Evolutionary conservation across 2,329 filamentous ascomycete species (phyloP).

Genomic region (Talaromyces atroroseus): DNA sequence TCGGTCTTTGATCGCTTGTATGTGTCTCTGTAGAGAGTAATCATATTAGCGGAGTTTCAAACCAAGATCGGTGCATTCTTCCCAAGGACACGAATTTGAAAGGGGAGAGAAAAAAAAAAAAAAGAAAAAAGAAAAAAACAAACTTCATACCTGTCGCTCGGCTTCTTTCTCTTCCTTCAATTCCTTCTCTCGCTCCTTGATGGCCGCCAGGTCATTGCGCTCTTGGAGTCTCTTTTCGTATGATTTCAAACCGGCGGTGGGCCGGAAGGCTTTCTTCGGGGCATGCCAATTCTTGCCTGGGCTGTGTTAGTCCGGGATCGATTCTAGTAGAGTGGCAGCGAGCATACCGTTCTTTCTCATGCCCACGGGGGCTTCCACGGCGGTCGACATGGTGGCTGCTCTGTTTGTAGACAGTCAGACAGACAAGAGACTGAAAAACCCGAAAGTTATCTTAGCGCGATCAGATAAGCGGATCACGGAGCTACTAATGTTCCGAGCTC

Average conservation of each 20-base stretch:
- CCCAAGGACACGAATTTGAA: too few relatives aligned
- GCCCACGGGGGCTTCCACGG: slow-evolving; percentile 45
- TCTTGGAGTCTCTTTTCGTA: slow-evolving; percentile 71
- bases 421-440: background rate
- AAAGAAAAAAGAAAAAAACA: too few relatives aligned
- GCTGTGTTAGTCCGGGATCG: background rate
- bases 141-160: slow-evolving; percentile 74
- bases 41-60: too few relatives aligned
- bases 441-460: slow-evolving; percentile 34
- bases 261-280: slow-evolving; percentile 78
- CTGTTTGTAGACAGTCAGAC: background rate
- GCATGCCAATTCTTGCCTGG: slow-evolving; percentile 93
- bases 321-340: slow-evolving; percentile 5
- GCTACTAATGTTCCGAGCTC: slow-evolving; percentile 13
- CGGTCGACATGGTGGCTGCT: slow-evolving; percentile 41
- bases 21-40: slow-evolving; percentile 54
- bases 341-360: slow-evolving; percentile 77
- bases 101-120: too few relatives aligned
- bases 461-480: slow-evolving; percentile 42
- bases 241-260: slow-evolving; percentile 67
- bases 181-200: slow-evolving; percentile 90
- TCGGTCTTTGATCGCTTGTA: slow-evolving; percentile 77
- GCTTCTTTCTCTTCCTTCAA: slow-evolving; percentile 94
- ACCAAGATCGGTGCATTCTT: too few relatives aligned
- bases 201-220: slow-evolving; percentile 63